A percentile compares a stretch with the other conserved stretches of the same genome.
Conservation (phyloP, 441 rosid genomes). For the Pelargonium myrrhifolium region DNA sequence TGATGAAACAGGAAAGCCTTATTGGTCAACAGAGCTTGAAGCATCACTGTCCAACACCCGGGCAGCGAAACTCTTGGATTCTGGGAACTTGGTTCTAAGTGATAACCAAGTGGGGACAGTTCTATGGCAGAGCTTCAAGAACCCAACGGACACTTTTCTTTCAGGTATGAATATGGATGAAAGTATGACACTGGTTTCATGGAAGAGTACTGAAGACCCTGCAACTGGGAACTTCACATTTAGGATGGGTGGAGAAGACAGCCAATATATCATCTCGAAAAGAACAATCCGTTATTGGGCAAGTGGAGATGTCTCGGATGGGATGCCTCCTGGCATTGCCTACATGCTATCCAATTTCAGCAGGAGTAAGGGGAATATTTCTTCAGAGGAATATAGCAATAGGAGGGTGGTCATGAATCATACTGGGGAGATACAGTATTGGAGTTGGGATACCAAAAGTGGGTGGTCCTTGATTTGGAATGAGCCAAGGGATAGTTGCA, state of each 20-base stretch:
- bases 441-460: conserved; percentile 22
- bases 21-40: conserved; percentile 30
- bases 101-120: conserved; percentile 2
- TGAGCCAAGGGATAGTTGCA: conserved; percentile 44
- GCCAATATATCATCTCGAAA: conserved; percentile 34
- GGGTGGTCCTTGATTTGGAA: conserved; percentile 40
- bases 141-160: conserved; percentile 63
- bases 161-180: conserved; percentile 62
- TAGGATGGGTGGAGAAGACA: conserved; percentile 31
- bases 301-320: conserved; percentile 34
- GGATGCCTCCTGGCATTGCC: conserved; percentile 35
- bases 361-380: not conserved
- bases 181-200: conserved; percentile 33
- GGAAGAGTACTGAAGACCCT: conserved; percentile 44
- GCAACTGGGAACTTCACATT: conserved; percentile 45
- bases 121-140: conserved; percentile 57
- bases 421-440: conserved; percentile 41
- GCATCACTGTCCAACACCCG: conserved; percentile 14
- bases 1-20: conserved; percentile 16
- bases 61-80: conserved; percentile 34
- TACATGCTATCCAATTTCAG: conserved; percentile 46
- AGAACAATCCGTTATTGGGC: conserved; percentile 37
- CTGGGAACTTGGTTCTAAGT: conserved; percentile 44
- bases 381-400: conserved; percentile 15
- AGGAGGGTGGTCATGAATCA: conserved; percentile 40